Evolutionary conservation across 148 eudicot genomes (phyloP), one percentile per base, ranked within the genome.

Genomic region (Drosera capensis): DNA sequence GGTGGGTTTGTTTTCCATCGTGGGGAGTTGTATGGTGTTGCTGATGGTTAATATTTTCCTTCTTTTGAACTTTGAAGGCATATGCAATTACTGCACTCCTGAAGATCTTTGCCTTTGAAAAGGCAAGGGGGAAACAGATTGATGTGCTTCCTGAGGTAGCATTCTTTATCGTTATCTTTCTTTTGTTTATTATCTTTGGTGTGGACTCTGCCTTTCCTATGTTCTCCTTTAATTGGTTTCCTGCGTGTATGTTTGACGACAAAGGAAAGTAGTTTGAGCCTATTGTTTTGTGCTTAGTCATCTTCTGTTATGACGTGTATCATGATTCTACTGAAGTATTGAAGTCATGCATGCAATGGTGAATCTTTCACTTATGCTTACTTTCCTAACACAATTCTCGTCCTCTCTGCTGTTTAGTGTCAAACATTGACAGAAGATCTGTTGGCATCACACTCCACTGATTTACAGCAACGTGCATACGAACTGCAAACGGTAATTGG

Each of bases 401-500:
- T 48, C 55, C 39, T 60, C 65, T 68, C 80, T 4, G 9, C 38
- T 34, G n/a, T 9, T 34, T 34, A 90, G 97, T 90, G 97, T 47
- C 87, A 84, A 59, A 74, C 97, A 25, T 67, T 90, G 69, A 71
- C 84, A 49, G 97, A 90, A 67, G 95, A 84, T 23, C 54, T 80
- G 47, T 80, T 70, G 48, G 97, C 95, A 49, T 90, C 95, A 36
- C 79, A 80, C 64, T 90, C 97, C 52, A 80, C 97, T 51, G 97
- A 90, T 74, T 62, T 90, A 55, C 97, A 90, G 72, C 97, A 90
- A 68, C 95, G 97, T 47, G 87, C 95, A 44, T 90, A 90, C 73
- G 97, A 90, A 64, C 79, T 84, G 51, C 93, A 80, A 68, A 74
- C 87, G 54, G 65, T 84, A 44, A 26, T 73, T 36, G 49, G 71